phyloP scores from a whole-genome alignment of 495 filamentous ascomycete species.

The Aspergillus sclerotiicarbonarius region DNA sequence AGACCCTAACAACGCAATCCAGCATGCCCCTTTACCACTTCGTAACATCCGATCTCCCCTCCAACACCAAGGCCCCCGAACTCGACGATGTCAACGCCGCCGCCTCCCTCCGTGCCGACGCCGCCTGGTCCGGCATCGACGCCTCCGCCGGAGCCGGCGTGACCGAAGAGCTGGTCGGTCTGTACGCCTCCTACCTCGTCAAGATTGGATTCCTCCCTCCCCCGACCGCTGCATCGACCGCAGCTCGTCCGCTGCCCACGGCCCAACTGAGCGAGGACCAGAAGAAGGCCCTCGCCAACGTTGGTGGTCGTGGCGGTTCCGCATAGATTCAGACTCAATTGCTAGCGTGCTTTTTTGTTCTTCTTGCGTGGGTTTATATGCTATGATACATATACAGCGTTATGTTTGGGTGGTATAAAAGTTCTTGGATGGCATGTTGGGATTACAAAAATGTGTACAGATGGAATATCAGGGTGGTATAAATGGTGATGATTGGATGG shows the following conservation, averaged over 20 bases:
- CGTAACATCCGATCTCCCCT: conserved; percentile 74
- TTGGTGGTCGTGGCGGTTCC: conserved; percentile 49
- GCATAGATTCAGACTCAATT: conserved; percentile 19
- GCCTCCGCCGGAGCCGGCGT: conserved; percentile 61
- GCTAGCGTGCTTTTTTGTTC: neutral
- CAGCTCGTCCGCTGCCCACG: conserved; percentile 44
- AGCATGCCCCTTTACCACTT: conserved; percentile 86
- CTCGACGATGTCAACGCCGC: conserved; percentile 75
- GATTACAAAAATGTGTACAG: too few species aligned
- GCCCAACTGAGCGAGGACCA: conserved; percentile 50
- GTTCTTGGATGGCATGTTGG: too few species aligned
- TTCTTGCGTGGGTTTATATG: neutral
- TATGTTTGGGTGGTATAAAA: too few species aligned
- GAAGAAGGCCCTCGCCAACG: conserved; percentile 45
- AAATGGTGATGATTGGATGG: too few species aligned
- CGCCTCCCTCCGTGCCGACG: conserved; percentile 59
- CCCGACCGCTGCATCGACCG: conserved; percentile 42
- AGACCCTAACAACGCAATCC: neutral
- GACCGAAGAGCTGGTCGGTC: conserved; percentile 64
- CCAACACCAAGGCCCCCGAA: conserved; percentile 74
- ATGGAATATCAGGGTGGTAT: too few species aligned
- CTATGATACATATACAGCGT: too few species aligned
- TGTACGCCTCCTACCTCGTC: conserved; percentile 71
- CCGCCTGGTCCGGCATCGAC: conserved; percentile 62
- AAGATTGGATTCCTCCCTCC: conserved; percentile 65